These are phyloP conservation scores for Scedosporium apiospermum DNA, from an alignment of 2,329 filamentous ascomycete genomes.

Conservation along the genomic window DNA sequence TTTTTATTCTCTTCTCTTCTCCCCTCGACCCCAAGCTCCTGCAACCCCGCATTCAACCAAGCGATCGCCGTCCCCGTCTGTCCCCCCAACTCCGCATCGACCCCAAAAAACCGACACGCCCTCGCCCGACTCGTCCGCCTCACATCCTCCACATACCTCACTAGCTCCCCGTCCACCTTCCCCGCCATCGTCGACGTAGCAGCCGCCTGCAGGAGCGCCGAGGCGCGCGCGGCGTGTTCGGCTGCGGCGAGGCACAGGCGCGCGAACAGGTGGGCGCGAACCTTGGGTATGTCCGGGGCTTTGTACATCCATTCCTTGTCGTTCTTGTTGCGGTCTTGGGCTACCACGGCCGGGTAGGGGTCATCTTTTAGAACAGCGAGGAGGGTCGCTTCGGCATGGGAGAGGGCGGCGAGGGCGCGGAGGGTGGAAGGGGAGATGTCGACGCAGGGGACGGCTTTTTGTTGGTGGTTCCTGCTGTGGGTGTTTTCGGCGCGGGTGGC, in stretches of 20 bases:
- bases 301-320: constrained; percentile 97
- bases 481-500: constrained; percentile 42
- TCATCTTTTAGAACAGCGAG: constrained; percentile 90
- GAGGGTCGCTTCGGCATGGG: constrained; percentile 80
- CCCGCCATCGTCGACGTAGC: constrained; percentile 18
- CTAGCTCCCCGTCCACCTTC: constrained; percentile 54
- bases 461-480: constrained; percentile 13
- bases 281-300: constrained; percentile 76
- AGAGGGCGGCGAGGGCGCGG: constrained; percentile 52
- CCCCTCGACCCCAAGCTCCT: constrained; percentile 59
- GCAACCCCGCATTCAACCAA: constrained; percentile 71
- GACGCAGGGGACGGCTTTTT: constrained; percentile 29
- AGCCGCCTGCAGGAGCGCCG: constrained; percentile 36
- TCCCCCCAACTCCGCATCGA: constrained; percentile 76
- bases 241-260: constrained; percentile 78
- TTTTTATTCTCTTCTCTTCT: constrained; percentile 33
- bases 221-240: constrained; percentile 73
- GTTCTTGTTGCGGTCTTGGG: constrained; percentile 70
- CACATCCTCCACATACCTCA: constrained; percentile 69
- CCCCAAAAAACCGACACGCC: constrained; percentile 81
- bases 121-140: constrained; percentile 68
- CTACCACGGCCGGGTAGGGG: constrained; percentile 74
- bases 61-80: constrained; percentile 78
- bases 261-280: constrained; percentile 80
- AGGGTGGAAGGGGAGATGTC: constrained; percentile 45